Evolutionary conservation across 768 basidiomycete genomes (phyloP).

Genomic region (Sporobolomyces roseus): DNA sequence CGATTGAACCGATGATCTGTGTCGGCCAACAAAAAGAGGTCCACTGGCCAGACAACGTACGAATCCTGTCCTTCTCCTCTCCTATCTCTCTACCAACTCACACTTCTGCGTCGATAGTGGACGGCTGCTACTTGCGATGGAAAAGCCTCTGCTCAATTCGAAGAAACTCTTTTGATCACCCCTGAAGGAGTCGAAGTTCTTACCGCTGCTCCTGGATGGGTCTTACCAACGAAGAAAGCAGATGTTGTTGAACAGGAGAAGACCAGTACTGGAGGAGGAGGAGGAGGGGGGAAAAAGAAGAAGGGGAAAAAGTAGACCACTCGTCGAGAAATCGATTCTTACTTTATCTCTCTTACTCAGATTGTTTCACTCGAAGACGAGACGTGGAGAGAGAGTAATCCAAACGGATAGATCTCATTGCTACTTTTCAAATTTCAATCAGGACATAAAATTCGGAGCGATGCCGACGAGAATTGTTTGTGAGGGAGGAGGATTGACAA

Average conservation of each 20-base stretch:
- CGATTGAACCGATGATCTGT: constrained; percentile 47
- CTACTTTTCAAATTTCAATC: no score
- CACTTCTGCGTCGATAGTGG: constrained; percentile 55
- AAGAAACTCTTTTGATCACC: constrained; percentile 74
- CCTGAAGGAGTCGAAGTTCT: constrained; percentile 44
- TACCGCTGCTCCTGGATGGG: constrained; percentile 43
- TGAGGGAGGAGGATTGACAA: no score
- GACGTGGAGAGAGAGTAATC: no score
- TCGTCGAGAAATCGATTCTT: neutral
- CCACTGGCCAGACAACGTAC: constrained; percentile 45
- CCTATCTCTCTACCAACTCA: constrained; percentile 13
- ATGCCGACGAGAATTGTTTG: no score
- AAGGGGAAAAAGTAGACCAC: neutral
- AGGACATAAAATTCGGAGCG: no score
- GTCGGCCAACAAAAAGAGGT: constrained; percentile 34
- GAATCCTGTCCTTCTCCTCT: neutral
- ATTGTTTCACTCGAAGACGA: no score
- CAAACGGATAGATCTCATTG: no score
- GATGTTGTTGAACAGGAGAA: neutral
- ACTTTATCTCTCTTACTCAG: no score
- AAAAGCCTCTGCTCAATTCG: constrained; percentile 88
- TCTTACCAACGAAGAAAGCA: constrained; percentile 17
- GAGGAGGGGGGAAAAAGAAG: constrained; percentile 12
- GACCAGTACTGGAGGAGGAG: neutral
- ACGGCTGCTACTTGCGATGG: constrained; percentile 91